Conservation (phyloP, 257 asterid species). For the Petrea volubilis region DNA sequence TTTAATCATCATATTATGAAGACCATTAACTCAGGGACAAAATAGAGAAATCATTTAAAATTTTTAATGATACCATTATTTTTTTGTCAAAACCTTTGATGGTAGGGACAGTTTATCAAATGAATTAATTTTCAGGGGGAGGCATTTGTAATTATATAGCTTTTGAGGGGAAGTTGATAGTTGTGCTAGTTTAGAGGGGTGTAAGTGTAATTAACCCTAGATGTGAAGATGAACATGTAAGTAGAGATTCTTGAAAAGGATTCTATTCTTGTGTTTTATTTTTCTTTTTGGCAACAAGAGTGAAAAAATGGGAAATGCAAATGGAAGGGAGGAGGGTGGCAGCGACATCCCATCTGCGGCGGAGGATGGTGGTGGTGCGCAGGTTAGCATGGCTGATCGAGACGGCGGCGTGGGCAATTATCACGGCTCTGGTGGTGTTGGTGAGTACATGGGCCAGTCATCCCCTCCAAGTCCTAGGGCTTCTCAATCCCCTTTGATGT, state of each 20-base stretch:
- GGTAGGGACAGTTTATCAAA: too few species aligned
- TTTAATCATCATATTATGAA: too few species aligned
- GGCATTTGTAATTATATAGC: too few species aligned
- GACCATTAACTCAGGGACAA: too few species aligned
- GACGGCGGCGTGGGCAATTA: constrained; percentile 33
- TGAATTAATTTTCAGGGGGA: too few species aligned
- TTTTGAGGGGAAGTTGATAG: too few species aligned
- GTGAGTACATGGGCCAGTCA: constrained; percentile 69
- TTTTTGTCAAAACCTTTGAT: too few species aligned
- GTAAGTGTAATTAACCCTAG: too few species aligned
- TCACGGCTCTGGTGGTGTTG: constrained; percentile 34
- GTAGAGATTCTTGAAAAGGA: constrained; percentile 26
- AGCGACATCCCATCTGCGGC: constrained; percentile 40
- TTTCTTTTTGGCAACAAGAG: constrained; percentile 4
- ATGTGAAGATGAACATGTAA: background rate
- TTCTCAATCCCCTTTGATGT: constrained; percentile 71
- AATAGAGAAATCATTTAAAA: too few species aligned
- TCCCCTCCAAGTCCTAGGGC: constrained; percentile 87
- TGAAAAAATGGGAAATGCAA: constrained; percentile 68
- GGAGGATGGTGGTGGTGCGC: constrained; percentile 35
- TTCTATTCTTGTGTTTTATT: constrained; percentile 14
- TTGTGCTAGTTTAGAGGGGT: too few species aligned
- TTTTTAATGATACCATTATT: too few species aligned
- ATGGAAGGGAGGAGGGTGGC: constrained; percentile 68
- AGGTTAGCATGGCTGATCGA: constrained; percentile 24